Conservation (phyloP, 257 asterid genomes). For the Ophiorrhiza pumila region DNA sequence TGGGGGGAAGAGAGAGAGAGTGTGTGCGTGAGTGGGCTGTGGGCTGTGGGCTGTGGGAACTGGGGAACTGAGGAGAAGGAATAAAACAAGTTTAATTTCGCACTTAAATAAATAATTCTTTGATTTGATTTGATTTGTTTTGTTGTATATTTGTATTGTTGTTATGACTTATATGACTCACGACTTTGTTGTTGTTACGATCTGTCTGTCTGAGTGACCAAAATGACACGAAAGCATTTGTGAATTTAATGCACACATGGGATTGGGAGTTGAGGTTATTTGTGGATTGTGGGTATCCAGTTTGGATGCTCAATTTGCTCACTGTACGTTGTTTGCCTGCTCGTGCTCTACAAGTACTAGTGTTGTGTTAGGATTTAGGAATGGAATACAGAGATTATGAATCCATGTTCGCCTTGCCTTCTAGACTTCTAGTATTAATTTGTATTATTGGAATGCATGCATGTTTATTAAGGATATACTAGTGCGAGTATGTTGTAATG, state of each 20-base stretch:
- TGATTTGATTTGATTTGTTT: neutral
- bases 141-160: neutral
- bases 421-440: too few relatives aligned
- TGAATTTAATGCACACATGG: slow-evolving; percentile 21
- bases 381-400: too few relatives aligned
- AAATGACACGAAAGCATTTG: slow-evolving; percentile 14
- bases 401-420: too few relatives aligned
- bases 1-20: neutral
- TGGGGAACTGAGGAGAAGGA: neutral
- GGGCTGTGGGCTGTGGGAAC: neutral
- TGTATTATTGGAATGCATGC: too few relatives aligned
- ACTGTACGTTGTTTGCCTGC: neutral
- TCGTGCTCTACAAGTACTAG: too few relatives aligned
- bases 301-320: neutral
- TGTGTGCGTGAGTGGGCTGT: neutral
- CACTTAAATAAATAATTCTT: too few relatives aligned
- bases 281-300: too few relatives aligned
- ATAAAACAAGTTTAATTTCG: too few relatives aligned
- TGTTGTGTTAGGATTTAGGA: too few relatives aligned
- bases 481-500: too few relatives aligned
- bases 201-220: slow-evolving; percentile 6
- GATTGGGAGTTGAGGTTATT: too few relatives aligned
- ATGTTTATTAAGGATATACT: too few relatives aligned
- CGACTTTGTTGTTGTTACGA: neutral
- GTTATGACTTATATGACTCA: neutral